Evolutionary conservation across 2,329 filamentous ascomycete genomes (phyloP).

Genomic region (Chrysoporthe cubensis): DNA sequence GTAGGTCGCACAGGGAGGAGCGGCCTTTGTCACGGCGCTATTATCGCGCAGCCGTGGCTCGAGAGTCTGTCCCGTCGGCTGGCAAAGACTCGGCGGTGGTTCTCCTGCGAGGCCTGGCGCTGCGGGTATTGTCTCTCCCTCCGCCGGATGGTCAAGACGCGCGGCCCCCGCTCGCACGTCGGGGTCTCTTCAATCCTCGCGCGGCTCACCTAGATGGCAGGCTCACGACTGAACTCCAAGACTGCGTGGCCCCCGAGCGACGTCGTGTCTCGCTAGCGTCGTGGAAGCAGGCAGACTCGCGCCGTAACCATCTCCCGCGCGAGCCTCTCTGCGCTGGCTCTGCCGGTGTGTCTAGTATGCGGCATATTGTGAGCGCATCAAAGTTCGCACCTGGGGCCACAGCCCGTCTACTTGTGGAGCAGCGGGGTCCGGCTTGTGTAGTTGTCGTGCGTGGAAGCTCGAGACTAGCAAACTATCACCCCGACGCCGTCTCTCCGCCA

Average conservation of each 20-base stretch:
- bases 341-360: not conserved
- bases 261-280: not conserved
- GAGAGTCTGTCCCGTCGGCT: not conserved
- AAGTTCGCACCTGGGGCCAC: too few relatives aligned
- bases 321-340: not conserved
- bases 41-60: too few relatives aligned
- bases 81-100: not conserved
- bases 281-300: not conserved
- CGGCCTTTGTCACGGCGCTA: not conserved
- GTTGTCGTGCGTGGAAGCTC: too few relatives aligned
- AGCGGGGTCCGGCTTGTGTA: too few relatives aligned
- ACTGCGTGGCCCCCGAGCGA: not conserved
- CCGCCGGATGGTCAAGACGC: not conserved
- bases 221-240: not conserved
- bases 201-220: not conserved
- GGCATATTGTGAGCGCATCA: too few relatives aligned
- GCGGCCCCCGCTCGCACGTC: not conserved
- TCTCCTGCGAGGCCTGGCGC: not conserved
- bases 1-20: not conserved
- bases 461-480: too few relatives aligned
- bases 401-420: too few relatives aligned
- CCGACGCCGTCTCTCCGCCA: too few relatives aligned
- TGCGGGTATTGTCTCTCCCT: not conserved
- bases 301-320: too few relatives aligned
- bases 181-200: not conserved